Conservation (phyloP, 768 basidiomycete species). For the Boletus huronensis region DNA sequence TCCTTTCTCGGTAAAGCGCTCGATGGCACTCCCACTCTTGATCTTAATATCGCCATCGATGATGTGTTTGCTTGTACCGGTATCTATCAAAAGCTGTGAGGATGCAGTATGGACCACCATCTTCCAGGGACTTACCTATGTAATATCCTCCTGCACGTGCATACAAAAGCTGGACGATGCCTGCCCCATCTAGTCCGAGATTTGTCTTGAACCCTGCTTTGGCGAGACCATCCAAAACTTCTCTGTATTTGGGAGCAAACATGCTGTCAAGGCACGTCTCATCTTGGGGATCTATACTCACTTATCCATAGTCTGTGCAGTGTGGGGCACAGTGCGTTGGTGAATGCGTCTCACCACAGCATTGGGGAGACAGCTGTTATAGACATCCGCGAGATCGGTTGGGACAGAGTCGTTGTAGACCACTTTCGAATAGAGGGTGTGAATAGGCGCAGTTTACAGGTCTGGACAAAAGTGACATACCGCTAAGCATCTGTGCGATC, state of each 20-base stretch:
- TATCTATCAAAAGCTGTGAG: constrained; percentile 17
- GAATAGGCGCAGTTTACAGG: neutral
- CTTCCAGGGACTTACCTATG: constrained; percentile 26
- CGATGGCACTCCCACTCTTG: constrained; percentile 40
- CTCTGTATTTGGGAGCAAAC: constrained; percentile 21
- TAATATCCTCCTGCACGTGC: constrained; percentile 39
- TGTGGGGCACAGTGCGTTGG: constrained; percentile 16
- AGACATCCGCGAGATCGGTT: constrained; percentile 21
- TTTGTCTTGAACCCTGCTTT: constrained; percentile 39
- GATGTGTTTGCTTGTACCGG: constrained; percentile 43
- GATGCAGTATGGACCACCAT: no score
- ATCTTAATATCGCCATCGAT: constrained; percentile 48
- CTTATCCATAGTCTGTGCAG: constrained; percentile 28
- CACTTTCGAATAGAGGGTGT: neutral
- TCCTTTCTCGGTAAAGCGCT: constrained; percentile 31
- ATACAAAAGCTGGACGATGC: constrained; percentile 29
- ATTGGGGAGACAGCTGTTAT: constrained; percentile 15
- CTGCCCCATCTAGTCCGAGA: constrained; percentile 33
- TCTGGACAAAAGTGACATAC: constrained; percentile 2
- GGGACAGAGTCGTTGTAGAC: constrained; percentile 21
- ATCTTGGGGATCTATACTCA: constrained; percentile 1
- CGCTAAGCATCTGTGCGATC: constrained; percentile 3
- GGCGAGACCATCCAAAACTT: constrained; percentile 35
- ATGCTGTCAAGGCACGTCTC: neutral
- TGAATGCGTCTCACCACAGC: constrained; percentile 13